A percentile compares a stretch with the other conserved stretches of the same genome.
Conservation (phyloP, 176 grass and related monocot species). For the Oryza meridionalis region DNA sequence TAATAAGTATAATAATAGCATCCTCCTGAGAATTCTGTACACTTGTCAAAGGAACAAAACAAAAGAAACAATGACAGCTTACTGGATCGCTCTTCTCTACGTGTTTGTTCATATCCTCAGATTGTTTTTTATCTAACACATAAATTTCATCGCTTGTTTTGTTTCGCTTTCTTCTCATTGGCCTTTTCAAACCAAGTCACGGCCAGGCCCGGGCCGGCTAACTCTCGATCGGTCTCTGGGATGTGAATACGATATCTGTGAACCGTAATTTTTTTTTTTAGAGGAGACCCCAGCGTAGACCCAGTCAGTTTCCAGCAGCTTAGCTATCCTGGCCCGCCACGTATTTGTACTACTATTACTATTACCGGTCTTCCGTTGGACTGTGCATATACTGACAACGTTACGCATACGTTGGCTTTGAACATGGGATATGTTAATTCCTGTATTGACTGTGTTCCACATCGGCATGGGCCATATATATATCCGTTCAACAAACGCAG, state of each 20-base stretch:
- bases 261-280: not conserved
- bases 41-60: not conserved
- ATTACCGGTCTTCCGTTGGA: not conserved
- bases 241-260: not conserved
- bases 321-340: not conserved
- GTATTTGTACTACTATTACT: not conserved
- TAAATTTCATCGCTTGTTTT: not conserved
- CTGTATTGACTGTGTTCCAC: not conserved
- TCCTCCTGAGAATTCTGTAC: conserved; percentile 1
- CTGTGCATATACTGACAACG: not conserved
- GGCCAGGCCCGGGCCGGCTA: not conserved
- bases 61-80: conserved; percentile 26
- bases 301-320: not conserved
- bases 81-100: not conserved
- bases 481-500: not conserved
- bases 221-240: not conserved
- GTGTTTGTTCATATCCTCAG: not conserved
- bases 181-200: conserved; percentile 32
- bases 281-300: not conserved
- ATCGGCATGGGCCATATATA: not conserved
- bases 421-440: not conserved
- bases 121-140: not conserved
- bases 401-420: not conserved
- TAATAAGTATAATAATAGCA: conserved; percentile 22
- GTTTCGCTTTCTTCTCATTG: conserved; percentile 15